These are phyloP conservation scores for Fusarium dimerum DNA, from an alignment of 2,329 filamentous ascomycete species.

Conservation along the genomic window DNA sequence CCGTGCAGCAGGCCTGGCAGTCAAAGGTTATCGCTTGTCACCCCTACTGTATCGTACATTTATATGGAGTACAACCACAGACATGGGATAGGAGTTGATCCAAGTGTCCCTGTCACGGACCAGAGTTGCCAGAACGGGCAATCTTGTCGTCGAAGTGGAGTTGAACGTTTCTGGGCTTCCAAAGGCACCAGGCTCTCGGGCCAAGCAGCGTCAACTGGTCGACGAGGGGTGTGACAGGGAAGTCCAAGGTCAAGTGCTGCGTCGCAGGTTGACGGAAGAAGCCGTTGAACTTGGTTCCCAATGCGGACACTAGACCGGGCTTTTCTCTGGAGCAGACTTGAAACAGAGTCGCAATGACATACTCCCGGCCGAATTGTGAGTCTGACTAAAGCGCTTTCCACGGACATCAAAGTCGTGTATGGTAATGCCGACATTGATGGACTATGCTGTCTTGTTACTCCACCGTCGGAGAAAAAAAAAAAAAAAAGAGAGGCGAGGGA, in stretches of 20 bases:
- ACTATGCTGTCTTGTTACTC: too few relatives aligned
- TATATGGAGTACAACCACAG: background rate
- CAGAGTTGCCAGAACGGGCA: conserved; percentile 27
- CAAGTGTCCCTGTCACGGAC: conserved; percentile 25
- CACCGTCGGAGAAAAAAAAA: too few relatives aligned
- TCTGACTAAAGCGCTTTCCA: background rate
- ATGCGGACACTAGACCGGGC: background rate
- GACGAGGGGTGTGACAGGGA: conserved; percentile 6
- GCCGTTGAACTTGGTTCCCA: conserved; percentile 2
- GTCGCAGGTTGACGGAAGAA: conserved; percentile 8
- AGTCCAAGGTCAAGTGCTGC: too few relatives aligned
- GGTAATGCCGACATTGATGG: too few relatives aligned
- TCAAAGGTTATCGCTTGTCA: conserved; percentile 18
- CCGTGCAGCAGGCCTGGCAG: conserved; percentile 18
- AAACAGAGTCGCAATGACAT: background rate
- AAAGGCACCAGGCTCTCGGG: conserved; percentile 21
- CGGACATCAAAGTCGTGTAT: too few relatives aligned
- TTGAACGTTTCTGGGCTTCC: conserved; percentile 18
- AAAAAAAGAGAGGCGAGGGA: too few relatives aligned
- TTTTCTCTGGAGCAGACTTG: background rate
- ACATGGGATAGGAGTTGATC: conserved; percentile 27
- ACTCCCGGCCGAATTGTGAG: background rate
- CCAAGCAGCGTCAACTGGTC: conserved; percentile 16
- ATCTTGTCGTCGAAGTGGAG: conserved; percentile 30
- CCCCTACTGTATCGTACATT: conserved; percentile 4